Conservation (phyloP, 2,329 filamentous ascomycete species). For the Cyanodermella asteris region DNA sequence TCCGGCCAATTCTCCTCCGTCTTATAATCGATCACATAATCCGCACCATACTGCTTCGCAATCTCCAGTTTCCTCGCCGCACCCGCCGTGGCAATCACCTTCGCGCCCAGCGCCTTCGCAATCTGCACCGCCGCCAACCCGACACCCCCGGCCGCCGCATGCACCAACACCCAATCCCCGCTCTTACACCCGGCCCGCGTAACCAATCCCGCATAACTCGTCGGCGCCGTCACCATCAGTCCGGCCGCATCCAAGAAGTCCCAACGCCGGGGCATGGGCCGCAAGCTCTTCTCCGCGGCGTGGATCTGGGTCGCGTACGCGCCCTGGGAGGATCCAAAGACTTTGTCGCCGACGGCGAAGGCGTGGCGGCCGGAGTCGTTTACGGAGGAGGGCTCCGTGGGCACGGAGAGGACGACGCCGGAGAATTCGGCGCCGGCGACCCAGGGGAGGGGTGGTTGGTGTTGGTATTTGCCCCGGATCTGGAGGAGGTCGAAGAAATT, state of each 20-base stretch:
- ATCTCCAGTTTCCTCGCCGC: conserved; percentile 59
- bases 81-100: conserved; percentile 79
- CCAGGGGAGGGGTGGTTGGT: conserved; percentile 78
- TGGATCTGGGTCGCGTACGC: conserved; percentile 61
- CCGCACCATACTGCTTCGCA: conserved; percentile 61
- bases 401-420: conserved; percentile 49
- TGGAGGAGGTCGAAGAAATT: conserved; percentile 98
- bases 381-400: too few species aligned
- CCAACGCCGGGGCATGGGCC: conserved; percentile 62
- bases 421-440: conserved; percentile 71
- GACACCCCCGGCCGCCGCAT: conserved; percentile 81
- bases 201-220: conserved; percentile 67
- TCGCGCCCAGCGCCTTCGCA: conserved; percentile 78
- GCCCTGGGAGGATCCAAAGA: conserved; percentile 74
- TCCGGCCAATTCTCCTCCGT: conserved; percentile 46
- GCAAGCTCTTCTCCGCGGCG: conserved; percentile 42
- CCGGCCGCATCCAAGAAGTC: conserved; percentile 67
- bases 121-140: conserved; percentile 82
- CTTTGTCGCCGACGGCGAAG: conserved; percentile 57
- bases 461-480: conserved; percentile 86
- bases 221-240: conserved; percentile 78
- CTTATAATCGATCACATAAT: conserved; percentile 60
- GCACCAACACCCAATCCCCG: conserved; percentile 73
- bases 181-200: conserved; percentile 52
- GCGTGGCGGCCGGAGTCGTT: conserved; percentile 26